phyloP scores from a whole-genome alignment of 1,139 yeast species.

The Yamadazyma taylorii region DNA sequence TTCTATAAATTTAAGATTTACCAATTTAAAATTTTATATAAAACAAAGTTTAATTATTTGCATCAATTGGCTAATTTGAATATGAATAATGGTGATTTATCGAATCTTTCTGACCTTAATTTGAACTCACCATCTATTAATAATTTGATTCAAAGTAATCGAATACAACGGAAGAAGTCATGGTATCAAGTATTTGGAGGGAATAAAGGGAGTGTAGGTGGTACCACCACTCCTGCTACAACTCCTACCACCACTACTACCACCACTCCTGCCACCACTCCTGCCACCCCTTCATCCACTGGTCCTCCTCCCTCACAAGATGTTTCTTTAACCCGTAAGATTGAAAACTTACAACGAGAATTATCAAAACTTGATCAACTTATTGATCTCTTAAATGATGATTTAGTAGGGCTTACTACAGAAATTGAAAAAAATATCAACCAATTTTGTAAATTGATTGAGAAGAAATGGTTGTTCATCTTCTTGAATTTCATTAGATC shows the following conservation, averaged over 20 bases:
- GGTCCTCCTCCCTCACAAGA: too few species aligned
- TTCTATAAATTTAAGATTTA: slow-evolving; percentile 48
- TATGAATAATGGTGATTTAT: slow-evolving; percentile 16
- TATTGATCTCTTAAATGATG: slow-evolving; percentile 37
- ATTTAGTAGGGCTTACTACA: slow-evolving; percentile 35
- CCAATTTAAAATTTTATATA: slow-evolving; percentile 43
- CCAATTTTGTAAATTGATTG: slow-evolving; percentile 34
- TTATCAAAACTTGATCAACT: slow-evolving; percentile 43
- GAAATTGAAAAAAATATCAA: slow-evolving; percentile 32
- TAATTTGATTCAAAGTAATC: slow-evolving; percentile 31
- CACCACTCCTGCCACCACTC: slow-evolving; percentile 8
- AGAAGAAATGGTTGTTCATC: slow-evolving; percentile 41
- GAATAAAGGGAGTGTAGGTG: slow-evolving; percentile 19
- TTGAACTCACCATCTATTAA: slow-evolving; percentile 44
- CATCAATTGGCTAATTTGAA: slow-evolving; percentile 38
- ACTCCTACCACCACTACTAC: not conserved
- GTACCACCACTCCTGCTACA: slow-evolving; percentile 8
- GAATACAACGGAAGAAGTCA: slow-evolving; percentile 28
- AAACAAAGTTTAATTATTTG: slow-evolving; percentile 40
- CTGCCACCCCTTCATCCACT: not conserved
- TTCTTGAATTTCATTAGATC: slow-evolving; percentile 40
- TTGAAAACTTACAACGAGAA: slow-evolving; percentile 41
- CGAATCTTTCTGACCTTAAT: slow-evolving; percentile 26
- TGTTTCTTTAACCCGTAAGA: too few species aligned
- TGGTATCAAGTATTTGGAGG: slow-evolving; percentile 53